Base-by-base conservation (phyloP, 345 rosid genomes). In the Salix viminalis region DNA sequence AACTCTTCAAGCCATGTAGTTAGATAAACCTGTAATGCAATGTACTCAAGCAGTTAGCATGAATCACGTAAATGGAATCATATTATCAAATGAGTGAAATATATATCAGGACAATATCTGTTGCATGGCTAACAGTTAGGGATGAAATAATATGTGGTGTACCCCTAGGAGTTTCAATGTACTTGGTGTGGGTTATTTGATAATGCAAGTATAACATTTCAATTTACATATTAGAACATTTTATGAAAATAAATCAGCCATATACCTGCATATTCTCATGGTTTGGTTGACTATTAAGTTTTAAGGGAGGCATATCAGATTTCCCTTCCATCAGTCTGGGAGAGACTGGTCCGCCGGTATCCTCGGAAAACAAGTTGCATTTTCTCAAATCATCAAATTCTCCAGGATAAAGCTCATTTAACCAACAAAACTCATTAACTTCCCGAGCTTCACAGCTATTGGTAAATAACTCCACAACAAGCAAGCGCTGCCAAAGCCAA, bases 1-100 rank as follows among this genome's bases (percentile, higher is more conserved):
- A 89, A 90, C 80, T 90, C 94, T 23, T 94, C 90, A 79, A 89
- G 88, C 98, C 97, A 92, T 71, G 96, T 79, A 50, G 96, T 90
- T 75, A 94, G 81, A 84, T 86, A 87, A 54, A 88, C 88, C 96
- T 94, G 89, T 74, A 79, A 66, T 46, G 4, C 74, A 74, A 67
- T 13, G 39, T 42, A 41, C 37, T 70, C n/a, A 21, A 78, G 39
- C 24, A 41, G 56, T 69, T 54, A 71, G 41, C 18, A 7, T 60
- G 13, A 26, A 11, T 14, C 21, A 23, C 4, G 42, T 24, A 48
- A 36, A 37, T 37, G 39, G 46, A 66, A 24, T 19, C 64, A 42
- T 77, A 36, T 26, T 1, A 16, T 9, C 24, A 18, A 8, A 68
- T 8, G 8, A 41, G 50, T 6, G 44, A n/a, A 69, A 58, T 15